A percentile compares a stretch with the other conserved stretches of the same genome.
These are phyloP conservation scores for Epithemia pelagica DNA, from an alignment of 108 stramenopile genomes.

Conservation along the genomic window DNA sequence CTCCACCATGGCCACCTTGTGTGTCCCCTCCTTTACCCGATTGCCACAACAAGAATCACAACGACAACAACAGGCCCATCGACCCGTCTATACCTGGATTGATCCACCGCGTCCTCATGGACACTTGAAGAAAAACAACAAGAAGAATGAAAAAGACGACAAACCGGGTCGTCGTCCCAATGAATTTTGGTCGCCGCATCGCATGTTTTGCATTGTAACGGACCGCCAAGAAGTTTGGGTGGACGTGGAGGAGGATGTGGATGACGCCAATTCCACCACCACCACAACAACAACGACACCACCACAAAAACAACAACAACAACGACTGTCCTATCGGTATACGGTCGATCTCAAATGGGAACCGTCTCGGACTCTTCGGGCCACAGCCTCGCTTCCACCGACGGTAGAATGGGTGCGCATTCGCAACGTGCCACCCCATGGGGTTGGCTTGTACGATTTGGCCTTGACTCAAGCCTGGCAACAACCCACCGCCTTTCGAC, in stretches of 20 bases:
- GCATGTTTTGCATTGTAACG: constrained; percentile 54
- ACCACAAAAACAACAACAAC: constrained; percentile 11
- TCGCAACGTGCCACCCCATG: constrained; percentile 11
- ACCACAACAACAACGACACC: constrained; percentile 5
- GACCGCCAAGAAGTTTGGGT: constrained; percentile 17
- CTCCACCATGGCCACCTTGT: constrained; percentile 24
- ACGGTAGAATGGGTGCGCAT: constrained; percentile 14
- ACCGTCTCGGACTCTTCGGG: constrained; percentile 17
- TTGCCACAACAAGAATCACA: constrained; percentile 5
- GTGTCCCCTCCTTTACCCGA: constrained; percentile 31
- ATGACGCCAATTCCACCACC: constrained; percentile 3
- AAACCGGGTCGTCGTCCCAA: too few relatives aligned
- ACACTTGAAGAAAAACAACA: constrained; percentile 30
- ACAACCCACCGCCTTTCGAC: constrained; percentile 42
- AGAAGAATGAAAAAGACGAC: too few relatives aligned
- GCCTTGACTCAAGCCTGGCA: constrained; percentile 36
- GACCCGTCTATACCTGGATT: constrained; percentile 4
- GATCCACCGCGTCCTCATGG: constrained; percentile 20
- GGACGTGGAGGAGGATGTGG: neutral
- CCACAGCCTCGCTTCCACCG: constrained; percentile 29
- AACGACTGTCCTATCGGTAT: constrained; percentile 14
- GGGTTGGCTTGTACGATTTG: constrained; percentile 23
- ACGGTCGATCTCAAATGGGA: neutral
- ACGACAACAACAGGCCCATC: neutral
- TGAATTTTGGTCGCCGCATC: constrained; percentile 37